Base-by-base conservation (phyloP, 164 flowering plant genomes). In the Nelumbo lutea region DNA sequence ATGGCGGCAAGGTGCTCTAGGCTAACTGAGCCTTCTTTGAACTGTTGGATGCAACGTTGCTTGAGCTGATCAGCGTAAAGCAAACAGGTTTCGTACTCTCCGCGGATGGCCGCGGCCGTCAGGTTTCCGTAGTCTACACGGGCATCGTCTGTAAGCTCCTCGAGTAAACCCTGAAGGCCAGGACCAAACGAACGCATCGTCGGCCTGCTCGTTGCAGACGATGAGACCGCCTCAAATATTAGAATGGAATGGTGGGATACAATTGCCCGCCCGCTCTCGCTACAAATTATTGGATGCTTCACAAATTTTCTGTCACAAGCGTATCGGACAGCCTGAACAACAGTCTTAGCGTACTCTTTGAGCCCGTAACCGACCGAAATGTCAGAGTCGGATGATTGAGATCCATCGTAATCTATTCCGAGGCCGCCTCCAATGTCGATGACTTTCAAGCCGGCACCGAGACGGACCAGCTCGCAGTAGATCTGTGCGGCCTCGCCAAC, bases 361-460 rank as follows among this genome's bases (percentile, higher is more conserved):
- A 96, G 79, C 1, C 76, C 79, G 64, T 96, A 96, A 2, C 82
- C 88, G 50, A 96, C 90, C 3, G 99, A 96, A 13, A 90, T 61
- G 52, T 96, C 99, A 1, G 98, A 96, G 27, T 85, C 82, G 0
- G 75, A 48, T 0, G 99, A 93, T 46, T 79, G 83, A 0, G 97
- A 85, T 2, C 99, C 99, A 64, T 96, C 99, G 14, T 96, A 96
- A 61, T 96, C 99, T 44, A 96, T 85, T 0, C 99, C 99, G 1
- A 96, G 87, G 0, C 99, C 98, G 0, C 99, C 99, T 13, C 99
- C 99, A 52, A 92, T 84, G 64, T 95, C 99, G 10, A 95, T 79
- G 14, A 92, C 88, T 43, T 65, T 70, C 99, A 96, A 93, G 42
- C 71, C 39, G 11, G 99, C 99, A 50, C 99, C 99, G 0, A 93